These are phyloP conservation scores for Blastocystis sp. DNA, from an alignment of 352 stramenopile species.

Conservation along the genomic window DNA sequence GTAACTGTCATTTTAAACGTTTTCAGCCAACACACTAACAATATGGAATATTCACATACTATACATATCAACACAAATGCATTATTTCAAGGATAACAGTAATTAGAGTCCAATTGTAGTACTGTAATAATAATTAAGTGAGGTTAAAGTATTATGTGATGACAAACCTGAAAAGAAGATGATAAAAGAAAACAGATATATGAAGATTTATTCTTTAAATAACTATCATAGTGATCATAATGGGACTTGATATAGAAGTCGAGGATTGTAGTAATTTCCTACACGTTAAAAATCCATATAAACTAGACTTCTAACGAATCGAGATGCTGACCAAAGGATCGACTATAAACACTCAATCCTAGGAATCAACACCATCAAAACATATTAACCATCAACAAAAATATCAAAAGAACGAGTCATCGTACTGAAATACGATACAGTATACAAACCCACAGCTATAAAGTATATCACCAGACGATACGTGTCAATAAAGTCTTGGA, in stretches of 20 bases:
- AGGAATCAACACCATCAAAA: neutral
- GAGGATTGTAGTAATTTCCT: conserved; percentile 4
- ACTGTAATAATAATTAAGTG: too few species aligned
- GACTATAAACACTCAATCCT: conserved; percentile 22
- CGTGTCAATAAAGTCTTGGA: conserved; percentile 11
- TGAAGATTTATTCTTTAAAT: conserved; percentile 14
- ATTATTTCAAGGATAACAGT: too few species aligned
- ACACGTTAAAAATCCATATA: neutral
- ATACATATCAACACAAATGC: neutral
- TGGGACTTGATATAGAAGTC: conserved; percentile 25
- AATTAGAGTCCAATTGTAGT: too few species aligned
- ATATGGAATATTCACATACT: neutral
- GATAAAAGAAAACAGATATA: neutral
- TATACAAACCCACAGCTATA: conserved; percentile 21
- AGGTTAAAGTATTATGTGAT: too few species aligned
- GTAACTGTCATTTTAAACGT: neutral
- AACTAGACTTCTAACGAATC: conserved; percentile 1
- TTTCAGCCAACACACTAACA: neutral
- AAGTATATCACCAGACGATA: neutral
- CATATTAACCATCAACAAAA: conserved; percentile 16
- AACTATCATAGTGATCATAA: conserved; percentile 9
- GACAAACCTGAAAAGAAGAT: too few species aligned
- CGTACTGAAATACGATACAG: neutral
- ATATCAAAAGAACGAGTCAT: conserved; percentile 14
- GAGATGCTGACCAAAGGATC: neutral